Base-by-base conservation (phyloP, 192 early-diverging fungal genomes). In the Coemansia sp. region DNA sequence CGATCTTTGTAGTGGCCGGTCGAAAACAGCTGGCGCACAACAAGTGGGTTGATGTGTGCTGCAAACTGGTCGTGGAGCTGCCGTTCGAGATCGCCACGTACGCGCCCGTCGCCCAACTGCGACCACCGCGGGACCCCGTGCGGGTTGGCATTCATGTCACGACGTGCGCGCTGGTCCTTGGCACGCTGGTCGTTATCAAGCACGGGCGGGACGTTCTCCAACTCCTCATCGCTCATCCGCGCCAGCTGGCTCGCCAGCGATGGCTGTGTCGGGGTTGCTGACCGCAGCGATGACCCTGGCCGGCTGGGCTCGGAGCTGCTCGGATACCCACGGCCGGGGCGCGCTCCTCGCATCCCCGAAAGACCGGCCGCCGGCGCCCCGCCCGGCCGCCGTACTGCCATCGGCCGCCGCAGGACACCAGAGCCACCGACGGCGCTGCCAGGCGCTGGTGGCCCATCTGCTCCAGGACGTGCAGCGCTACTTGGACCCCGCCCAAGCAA, bases 1-100 rank as follows among this genome's bases (percentile, higher is more conserved):
- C 84, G 82, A 50, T 95, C 92, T 60, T 87, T 88, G 76, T 95
- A 87, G 51, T 92, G 90, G 36, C 88, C 85, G 0, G 68, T 81
- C 44, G 83, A 84, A 43, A 93, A 95, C 59, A 92, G 56, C 7
- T 77, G 61, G 14, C 62, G 58, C 40, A 66, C 54, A 11, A 95
- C 47, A 17, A 73, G 58, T 6, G 82, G 64, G 32, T 65, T 76
- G 17, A 95, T 47, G 40, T 90, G 75, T 11, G 47, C 54, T 7
- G 79, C 72, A 31, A 67, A 82, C 42, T 91, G 85, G 34, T 79
- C 79, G 6, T 49, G 48, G 17, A 95, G 64, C 54, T 73, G 69
- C 22, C 14, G 39, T 19, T 73, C 69, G 18, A 66, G 46, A 6
- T 73, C 69, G 4, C 31, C 34, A 11, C 69, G 62, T 28, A 62